Evolutionary conservation across 208 protist genomes (phyloP), one percentile per base, ranked within the genome.

Genomic region (Acanthamoeba rhysodes): DNA sequence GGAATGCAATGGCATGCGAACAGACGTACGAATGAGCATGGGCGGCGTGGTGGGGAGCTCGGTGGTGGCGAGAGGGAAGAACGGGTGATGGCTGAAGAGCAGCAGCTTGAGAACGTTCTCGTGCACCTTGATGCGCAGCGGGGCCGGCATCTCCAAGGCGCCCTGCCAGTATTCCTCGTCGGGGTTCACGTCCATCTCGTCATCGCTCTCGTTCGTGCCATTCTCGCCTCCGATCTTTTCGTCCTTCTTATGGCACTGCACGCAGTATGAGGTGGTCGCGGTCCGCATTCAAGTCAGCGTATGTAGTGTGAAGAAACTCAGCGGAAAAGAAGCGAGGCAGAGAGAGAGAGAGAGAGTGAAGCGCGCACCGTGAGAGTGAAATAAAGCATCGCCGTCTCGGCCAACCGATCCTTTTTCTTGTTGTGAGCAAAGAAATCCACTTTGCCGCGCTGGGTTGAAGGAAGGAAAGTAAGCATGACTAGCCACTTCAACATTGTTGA

Each of bases 71-170:
- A 72, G 66, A 27, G 66, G 66, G 66, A 72, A 72, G 66, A 72
- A 72, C 66, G 66, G 66, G 66, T 72, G 66, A 16, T 72, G 66
- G n/a, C 66, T 72, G 66, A 72, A 72, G 66, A 72, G 24, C n/a
- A 72, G 66, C 66, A 72, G 66, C 66, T 72, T 72, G 66, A 72
- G 66, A 27, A 37, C 66, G 66, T 72, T 72, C n/a, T 72, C 66
- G 66, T 72, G 66, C 14, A 72, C 29, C 29, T 72, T 72, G 66
- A 72, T 72, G 24, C 66, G 66, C 66, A 72, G 66, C 66, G 66
- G 66, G 10, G 66, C 66, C 66, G 66, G 66, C 24, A 72, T 29
- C 66, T 72, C 66, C n/a, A 72, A n/a, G 27, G 24, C 29, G 10
- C 66, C 66, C 66, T 72, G 14, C 66, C 66, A 72, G n/a, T 37